Percentiles rank a stretch among this genome's conserved stretches.
Conservation (phyloP, 768 basidiomycete genomes). For the Crepidotus variabilis region DNA sequence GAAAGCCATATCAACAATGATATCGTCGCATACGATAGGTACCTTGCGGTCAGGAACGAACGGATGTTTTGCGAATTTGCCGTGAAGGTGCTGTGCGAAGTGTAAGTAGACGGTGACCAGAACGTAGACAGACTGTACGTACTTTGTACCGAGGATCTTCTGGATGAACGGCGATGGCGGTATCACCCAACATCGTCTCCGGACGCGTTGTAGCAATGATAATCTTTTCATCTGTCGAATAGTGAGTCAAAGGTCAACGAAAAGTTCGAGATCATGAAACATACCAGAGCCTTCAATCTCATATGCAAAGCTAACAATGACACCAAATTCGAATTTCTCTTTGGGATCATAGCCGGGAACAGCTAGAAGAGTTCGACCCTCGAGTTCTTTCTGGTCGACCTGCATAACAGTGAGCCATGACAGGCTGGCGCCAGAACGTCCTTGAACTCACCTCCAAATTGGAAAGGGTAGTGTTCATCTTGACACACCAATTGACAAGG, state of each 20-base stretch:
- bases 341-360: conserved; percentile 96
- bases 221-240: conserved; percentile 71
- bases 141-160: conserved; percentile 87
- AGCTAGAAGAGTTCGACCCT: conserved; percentile 77
- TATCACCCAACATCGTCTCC: conserved; percentile 98
- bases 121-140: conserved; percentile 1
- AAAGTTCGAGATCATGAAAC: conserved; percentile 12
- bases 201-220: conserved; percentile 96
- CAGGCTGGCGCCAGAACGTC: not conserved
- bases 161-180: conserved; percentile 94
- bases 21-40: conserved; percentile 83
- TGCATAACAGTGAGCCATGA: conserved; percentile 19
- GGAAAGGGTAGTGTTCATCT: conserved; percentile 94
- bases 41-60: conserved; percentile 77
- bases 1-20: conserved; percentile 92
- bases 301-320: conserved; percentile 95
- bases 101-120: not conserved
- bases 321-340: conserved; percentile 96
- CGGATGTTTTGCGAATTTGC: conserved; percentile 87
- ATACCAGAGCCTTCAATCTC: conserved; percentile 79
- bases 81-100: conserved; percentile 72
- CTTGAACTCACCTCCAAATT: conserved; percentile 74
- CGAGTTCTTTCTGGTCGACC: conserved; percentile 91
- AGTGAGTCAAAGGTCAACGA: not conserved
- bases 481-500: conserved; percentile 97